phyloP scores from a whole-genome alignment of 2,329 filamentous ascomycete genomes.

The Aspergillus luchuensis region DNA sequence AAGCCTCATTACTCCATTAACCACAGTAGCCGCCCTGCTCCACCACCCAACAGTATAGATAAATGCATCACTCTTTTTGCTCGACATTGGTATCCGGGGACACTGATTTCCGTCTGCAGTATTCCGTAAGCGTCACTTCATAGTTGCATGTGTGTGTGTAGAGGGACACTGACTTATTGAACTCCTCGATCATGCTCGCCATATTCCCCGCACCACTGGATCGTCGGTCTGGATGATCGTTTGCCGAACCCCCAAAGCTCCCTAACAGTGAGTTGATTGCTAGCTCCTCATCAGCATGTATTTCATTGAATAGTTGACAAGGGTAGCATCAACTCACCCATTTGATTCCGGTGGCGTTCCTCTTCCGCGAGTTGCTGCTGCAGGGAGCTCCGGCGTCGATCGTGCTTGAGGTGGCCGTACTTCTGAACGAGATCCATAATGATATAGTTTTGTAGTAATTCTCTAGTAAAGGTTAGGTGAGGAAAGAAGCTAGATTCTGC shows the following conservation, averaged over 20 bases:
- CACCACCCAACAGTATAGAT: neutral
- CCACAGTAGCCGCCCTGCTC: neutral
- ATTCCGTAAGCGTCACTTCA: neutral
- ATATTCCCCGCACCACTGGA: conserved; percentile 21
- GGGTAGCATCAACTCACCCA: conserved; percentile 6
- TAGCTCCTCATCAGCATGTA: neutral
- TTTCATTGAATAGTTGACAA: neutral
- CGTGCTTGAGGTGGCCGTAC: conserved; percentile 17
- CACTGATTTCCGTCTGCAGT: neutral
- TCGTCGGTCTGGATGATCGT: conserved; percentile 20
- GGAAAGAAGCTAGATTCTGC: neutral
- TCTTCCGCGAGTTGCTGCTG: conserved; percentile 3
- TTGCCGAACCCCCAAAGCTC: conserved; percentile 16
- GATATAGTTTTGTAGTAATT: neutral
- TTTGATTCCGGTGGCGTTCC: conserved; percentile 5
- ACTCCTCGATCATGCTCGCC: conserved; percentile 52
- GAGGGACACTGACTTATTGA: neutral
- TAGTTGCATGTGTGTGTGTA: neutral
- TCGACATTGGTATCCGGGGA: neutral
- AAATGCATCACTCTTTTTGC: neutral
- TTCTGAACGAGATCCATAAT: conserved; percentile 20
- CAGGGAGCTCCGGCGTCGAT: conserved; percentile 5
- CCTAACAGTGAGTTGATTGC: conserved; percentile 59
- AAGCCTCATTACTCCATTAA: neutral
- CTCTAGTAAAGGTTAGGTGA: neutral